phyloP scores from a whole-genome alignment of 768 basidiomycete species.

The Termitomyces sp. region DNA sequence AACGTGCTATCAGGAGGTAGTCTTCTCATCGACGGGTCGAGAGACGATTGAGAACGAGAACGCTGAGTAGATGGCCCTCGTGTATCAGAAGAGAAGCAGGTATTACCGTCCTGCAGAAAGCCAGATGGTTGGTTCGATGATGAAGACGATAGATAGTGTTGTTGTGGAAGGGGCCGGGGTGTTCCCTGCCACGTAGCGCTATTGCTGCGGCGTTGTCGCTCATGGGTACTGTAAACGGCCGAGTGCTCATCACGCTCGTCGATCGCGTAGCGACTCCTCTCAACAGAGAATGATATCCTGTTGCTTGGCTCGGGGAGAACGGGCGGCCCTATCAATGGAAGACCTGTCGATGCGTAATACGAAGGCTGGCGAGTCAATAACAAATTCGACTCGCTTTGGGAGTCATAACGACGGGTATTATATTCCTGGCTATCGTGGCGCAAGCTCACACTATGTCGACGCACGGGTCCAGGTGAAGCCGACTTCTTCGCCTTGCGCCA shows the following conservation, averaged over 20 bases:
- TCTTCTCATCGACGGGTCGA: constrained; percentile 29
- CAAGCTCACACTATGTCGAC: constrained; percentile 28
- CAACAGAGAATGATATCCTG: constrained; percentile 27
- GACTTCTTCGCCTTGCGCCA: constrained; percentile 96
- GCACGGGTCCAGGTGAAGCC: constrained; percentile 28
- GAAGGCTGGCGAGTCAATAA: constrained; percentile 24
- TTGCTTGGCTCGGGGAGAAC: constrained; percentile 23
- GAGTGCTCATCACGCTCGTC: constrained; percentile 30
- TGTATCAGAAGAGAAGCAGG: constrained; percentile 27
- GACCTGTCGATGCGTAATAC: constrained; percentile 22
- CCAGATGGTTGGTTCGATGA: constrained; percentile 20
- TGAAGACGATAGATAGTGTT: constrained; percentile 26
- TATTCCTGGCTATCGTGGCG: constrained; percentile 31
- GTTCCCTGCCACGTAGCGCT: constrained; percentile 34
- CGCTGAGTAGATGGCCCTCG: constrained; percentile 14
- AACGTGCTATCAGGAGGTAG: constrained; percentile 66
- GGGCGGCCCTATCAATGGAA: constrained; percentile 28
- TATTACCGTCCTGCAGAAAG: constrained; percentile 19
- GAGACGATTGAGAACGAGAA: constrained; percentile 22
- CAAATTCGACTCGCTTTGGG: constrained; percentile 19
- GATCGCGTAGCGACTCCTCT: constrained; percentile 29
- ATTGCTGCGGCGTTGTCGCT: constrained; percentile 29
- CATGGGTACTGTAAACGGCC: constrained; percentile 19
- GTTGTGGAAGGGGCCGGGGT: constrained; percentile 19
- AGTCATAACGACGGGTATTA: constrained; percentile 27